Conservation (phyloP, 1,284 basidiomycete species). For the Heterobasidion annosum region DNA sequence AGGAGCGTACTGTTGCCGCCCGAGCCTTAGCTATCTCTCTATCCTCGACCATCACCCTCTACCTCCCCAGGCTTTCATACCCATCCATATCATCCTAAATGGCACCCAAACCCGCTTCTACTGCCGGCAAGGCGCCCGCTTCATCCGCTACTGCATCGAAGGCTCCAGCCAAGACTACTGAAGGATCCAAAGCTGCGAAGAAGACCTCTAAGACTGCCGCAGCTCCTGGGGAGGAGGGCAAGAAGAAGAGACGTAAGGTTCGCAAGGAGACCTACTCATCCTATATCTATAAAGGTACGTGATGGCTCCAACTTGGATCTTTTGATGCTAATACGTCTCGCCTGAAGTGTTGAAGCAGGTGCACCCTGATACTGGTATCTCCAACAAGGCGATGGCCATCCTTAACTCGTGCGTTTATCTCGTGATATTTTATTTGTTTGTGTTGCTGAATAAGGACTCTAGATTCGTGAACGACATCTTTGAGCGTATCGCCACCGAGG, state of each 20-base stretch:
- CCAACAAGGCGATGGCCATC: slow-evolving; percentile 95
- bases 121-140: slow-evolving; percentile 77
- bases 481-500: slow-evolving; percentile 87
- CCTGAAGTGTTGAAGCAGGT: slow-evolving; percentile 60
- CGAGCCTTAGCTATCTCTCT: slow-evolving; percentile 5
- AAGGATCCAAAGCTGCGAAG: slow-evolving; percentile 73
- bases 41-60: slow-evolving; percentile 11
- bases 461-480: slow-evolving; percentile 87
- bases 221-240: slow-evolving; percentile 54
- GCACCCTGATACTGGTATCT: slow-evolving; percentile 95
- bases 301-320: neutral
- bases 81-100: slow-evolving; percentile 28
- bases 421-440: neutral
- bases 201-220: slow-evolving; percentile 69
- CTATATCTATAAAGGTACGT: slow-evolving; percentile 87
- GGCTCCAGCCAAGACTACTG: slow-evolving; percentile 68
- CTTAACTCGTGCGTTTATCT: slow-evolving; percentile 54
- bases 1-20: slow-evolving; percentile 2
- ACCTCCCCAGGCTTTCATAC: slow-evolving; percentile 7
- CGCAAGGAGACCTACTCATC: slow-evolving; percentile 91
- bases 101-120: slow-evolving; percentile 77
- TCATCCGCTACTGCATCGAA: slow-evolving; percentile 64
- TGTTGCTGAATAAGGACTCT: neutral
- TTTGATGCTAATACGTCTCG: neutral
- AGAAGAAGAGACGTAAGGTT: slow-evolving; percentile 88